phyloP scores from a whole-genome alignment of 2,329 filamentous ascomycete species.

The Rhinocladiella similis region DNA sequence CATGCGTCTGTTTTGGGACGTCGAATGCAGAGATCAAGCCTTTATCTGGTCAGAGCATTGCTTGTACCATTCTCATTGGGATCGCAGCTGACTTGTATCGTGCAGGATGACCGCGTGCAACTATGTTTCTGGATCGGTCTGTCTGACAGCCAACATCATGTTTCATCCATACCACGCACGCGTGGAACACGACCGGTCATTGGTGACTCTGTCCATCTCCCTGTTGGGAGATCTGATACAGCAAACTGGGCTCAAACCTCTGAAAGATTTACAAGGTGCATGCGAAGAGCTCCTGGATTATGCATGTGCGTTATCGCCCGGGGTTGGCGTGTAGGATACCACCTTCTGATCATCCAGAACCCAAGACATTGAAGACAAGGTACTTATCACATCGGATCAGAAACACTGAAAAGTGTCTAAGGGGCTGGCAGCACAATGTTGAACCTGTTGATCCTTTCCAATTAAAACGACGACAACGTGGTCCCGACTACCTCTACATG shows the following conservation, averaged over 20 bases:
- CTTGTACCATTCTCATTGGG: background rate
- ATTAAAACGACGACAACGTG: background rate
- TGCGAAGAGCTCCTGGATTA: constrained; percentile 7
- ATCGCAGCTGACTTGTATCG: constrained; percentile 1
- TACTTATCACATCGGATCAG: background rate
- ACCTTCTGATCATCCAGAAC: background rate
- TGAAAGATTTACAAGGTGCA: constrained; percentile 5
- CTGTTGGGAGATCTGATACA: constrained; percentile 12
- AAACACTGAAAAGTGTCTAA: background rate
- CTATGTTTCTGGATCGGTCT: constrained; percentile 1
- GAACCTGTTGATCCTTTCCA: background rate
- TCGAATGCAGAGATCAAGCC: constrained; percentile 3
- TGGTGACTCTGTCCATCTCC: constrained; percentile 8
- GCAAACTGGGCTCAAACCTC: constrained; percentile 5
- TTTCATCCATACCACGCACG: constrained; percentile 2
- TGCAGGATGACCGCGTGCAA: constrained; percentile 5
- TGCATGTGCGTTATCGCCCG: constrained; percentile 4
- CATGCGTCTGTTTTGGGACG: constrained; percentile 1
- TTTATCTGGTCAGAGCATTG: constrained; percentile 2
- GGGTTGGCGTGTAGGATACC: background rate
- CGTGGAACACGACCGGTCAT: constrained; percentile 8
- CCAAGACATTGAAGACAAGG: too few relatives aligned
- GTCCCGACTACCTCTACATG: constrained; percentile 11
- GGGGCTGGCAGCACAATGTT: background rate
- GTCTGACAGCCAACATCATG: constrained; percentile 5